A percentile compares a stretch with the other conserved stretches of the same genome.
Conservation (phyloP, 345 rosid genomes). For the Pugionium cornutum region DNA sequence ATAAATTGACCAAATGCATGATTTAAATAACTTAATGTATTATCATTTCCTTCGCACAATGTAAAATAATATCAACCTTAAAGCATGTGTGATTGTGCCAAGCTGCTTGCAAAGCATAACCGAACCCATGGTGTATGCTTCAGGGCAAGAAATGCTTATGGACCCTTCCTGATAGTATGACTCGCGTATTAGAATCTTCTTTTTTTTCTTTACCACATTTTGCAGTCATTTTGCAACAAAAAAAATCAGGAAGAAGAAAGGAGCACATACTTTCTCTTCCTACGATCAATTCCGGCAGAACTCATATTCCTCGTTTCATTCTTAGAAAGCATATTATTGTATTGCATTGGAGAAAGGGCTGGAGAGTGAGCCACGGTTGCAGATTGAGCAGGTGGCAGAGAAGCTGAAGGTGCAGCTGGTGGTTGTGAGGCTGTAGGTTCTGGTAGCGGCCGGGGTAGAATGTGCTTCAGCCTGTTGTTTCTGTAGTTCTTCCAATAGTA, state of each 20-base stretch:
- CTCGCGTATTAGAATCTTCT: slow-evolving; percentile 12
- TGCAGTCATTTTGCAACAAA: too few species aligned
- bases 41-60: too few species aligned
- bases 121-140: slow-evolving; percentile 8
- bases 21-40: too few species aligned
- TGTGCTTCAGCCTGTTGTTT: slow-evolving; percentile 90
- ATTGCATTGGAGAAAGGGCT: slow-evolving; percentile 84
- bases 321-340: slow-evolving; percentile 57
- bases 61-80: too few species aligned
- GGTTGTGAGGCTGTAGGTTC: slow-evolving; percentile 58
- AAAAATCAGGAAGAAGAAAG: slow-evolving; percentile 16
- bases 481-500: slow-evolving; percentile 94
- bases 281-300: slow-evolving; percentile 62
- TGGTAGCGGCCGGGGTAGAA: slow-evolving; percentile 89
- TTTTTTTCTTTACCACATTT: too few species aligned
- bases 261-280: slow-evolving; percentile 79
- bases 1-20: too few species aligned
- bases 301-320: slow-evolving; percentile 62
- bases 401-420: slow-evolving; percentile 45
- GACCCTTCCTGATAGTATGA: slow-evolving; percentile 38
- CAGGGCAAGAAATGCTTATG: slow-evolving; percentile 28
- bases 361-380: slow-evolving; percentile 59
- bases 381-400: slow-evolving; percentile 47
- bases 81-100: too few species aligned
- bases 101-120: background rate